Evolutionary conservation across 129 eudicot genomes (phyloP), one percentile per base, ranked within the genome.

Genomic region (Flaveria ramosissima): DNA sequence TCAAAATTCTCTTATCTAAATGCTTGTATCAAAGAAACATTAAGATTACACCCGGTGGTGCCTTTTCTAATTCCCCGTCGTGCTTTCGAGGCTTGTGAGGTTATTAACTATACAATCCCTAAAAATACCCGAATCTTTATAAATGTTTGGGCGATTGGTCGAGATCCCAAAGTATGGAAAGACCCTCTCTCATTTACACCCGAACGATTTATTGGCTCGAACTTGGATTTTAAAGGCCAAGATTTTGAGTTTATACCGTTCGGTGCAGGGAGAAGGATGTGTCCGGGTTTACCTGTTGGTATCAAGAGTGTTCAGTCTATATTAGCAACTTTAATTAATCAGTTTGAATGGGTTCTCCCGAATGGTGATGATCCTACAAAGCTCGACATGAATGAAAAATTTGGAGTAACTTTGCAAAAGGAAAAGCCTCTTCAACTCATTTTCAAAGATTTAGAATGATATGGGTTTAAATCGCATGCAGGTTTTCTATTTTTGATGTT

Each of bases 361-460:
- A 30, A 57, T 30, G 76, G 68, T 3, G 57, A 52, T 9, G 80
- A 74, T 57, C 76, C 76, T 9, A 9, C 17, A 21, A 46, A 51
- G 70, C 36, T 85, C 13, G 70, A 85, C 73, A 85, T 81, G 86
- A 74, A 56, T 41, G 89, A 85, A 45, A 78, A 81, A 41, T 85
- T 61, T 65, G 84, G 78, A 2, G 67, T 85, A 0, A 77, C 84
- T 7, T 26, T 82, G 63, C 83, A 74, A 74, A 85, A 47, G 68
- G 72, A 81, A 55, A 69, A 78, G 65, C 81, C 89, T n/a, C 61
- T 85, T 11, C 46, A 70, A 7, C 84, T 85, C 15, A 27, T 82
- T 47, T 70, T 70, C 43, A 50, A 70, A 70, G 15, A 23, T 9
- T 3, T 59, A 0, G 3, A 20, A 4, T 59, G 16, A 53, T 53